Evolutionary conservation across 2,329 filamentous ascomycete genomes (phyloP).

Genomic region (Pleoardoris graminearum): DNA sequence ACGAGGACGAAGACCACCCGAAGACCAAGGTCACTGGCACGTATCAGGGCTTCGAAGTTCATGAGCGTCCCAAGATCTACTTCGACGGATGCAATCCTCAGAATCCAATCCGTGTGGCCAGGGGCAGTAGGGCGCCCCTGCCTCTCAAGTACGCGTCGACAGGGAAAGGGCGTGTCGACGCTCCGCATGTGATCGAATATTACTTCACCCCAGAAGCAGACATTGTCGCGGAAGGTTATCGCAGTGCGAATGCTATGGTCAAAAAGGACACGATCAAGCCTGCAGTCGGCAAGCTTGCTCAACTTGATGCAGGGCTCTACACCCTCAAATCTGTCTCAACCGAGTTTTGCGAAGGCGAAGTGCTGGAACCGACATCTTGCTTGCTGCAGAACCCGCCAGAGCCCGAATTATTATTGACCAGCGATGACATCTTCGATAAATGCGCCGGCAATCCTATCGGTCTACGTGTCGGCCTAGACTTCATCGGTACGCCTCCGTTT

Average conservation of each 20-base stretch:
- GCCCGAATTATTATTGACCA: constrained; percentile 72
- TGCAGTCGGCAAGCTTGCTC: constrained; percentile 64
- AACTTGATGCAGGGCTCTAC: constrained; percentile 82
- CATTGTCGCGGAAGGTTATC: constrained; percentile 70
- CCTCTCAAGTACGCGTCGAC: constrained; percentile 72
- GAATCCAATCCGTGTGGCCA: constrained; percentile 80
- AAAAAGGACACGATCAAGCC: constrained; percentile 65
- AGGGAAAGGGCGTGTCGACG: constrained; percentile 61
- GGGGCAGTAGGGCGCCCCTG: constrained; percentile 67
- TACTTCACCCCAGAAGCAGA: constrained; percentile 76
- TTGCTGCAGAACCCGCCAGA: constrained; percentile 88
- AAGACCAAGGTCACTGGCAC: constrained; percentile 65
- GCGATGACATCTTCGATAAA: constrained; percentile 87
- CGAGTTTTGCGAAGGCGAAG: constrained; percentile 80
- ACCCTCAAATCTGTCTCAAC: constrained; percentile 79
- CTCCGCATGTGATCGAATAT: constrained; percentile 75
- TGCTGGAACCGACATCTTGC: constrained; percentile 93
- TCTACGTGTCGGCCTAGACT: constrained; percentile 81
- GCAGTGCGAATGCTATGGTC: constrained; percentile 58
- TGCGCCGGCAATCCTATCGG: constrained; percentile 94
- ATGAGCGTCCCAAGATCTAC: constrained; percentile 77
- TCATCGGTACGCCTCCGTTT: constrained; percentile 92
- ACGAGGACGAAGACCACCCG: constrained; percentile 65
- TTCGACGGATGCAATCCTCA: constrained; percentile 77
- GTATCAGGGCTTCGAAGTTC: constrained; percentile 78